Conservation (phyloP, 2,329 filamentous ascomycete species). For the Fusarium sp. region DNA sequence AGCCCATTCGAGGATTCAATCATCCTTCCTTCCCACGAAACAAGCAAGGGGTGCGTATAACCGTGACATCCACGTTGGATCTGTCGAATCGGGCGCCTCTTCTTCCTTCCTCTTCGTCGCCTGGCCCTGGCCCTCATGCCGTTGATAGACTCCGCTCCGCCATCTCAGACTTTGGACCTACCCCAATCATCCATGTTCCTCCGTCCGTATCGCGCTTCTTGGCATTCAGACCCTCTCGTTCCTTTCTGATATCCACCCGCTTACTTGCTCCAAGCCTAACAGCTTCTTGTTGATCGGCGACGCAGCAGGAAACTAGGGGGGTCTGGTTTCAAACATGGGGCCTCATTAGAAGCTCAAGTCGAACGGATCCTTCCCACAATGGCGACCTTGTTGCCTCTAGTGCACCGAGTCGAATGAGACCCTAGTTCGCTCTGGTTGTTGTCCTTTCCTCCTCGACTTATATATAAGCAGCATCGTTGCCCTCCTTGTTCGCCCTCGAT, state of each 20-base stretch:
- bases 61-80: constrained; percentile 19
- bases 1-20: constrained; percentile 8
- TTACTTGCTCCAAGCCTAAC: background rate
- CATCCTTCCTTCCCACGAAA: constrained; percentile 22
- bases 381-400: constrained; percentile 1
- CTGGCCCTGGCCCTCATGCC: constrained; percentile 19
- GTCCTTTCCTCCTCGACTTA: constrained; percentile 7
- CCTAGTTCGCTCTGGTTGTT: constrained; percentile 10
- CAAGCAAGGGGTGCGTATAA: constrained; percentile 37
- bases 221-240: constrained; percentile 30
- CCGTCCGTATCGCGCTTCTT: constrained; percentile 41
- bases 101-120: constrained; percentile 17
- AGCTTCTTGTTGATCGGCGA: constrained; percentile 32
- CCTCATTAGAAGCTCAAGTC: constrained; percentile 10
- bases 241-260: constrained; percentile 23
- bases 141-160: constrained; percentile 26
- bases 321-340: constrained; percentile 9
- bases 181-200: constrained; percentile 41
- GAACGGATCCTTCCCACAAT: constrained; percentile 20
- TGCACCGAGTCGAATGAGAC: background rate
- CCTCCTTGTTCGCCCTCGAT: constrained; percentile 10
- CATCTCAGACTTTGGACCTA: constrained; percentile 32
- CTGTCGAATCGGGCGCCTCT: constrained; percentile 28
- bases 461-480: constrained; percentile 37
- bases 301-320: constrained; percentile 21